A percentile compares a stretch with the other conserved stretches of the same genome.
These are phyloP conservation scores for Penicillium samsonianum DNA, from an alignment of 495 filamentous ascomycete genomes.

Conservation along the genomic window DNA sequence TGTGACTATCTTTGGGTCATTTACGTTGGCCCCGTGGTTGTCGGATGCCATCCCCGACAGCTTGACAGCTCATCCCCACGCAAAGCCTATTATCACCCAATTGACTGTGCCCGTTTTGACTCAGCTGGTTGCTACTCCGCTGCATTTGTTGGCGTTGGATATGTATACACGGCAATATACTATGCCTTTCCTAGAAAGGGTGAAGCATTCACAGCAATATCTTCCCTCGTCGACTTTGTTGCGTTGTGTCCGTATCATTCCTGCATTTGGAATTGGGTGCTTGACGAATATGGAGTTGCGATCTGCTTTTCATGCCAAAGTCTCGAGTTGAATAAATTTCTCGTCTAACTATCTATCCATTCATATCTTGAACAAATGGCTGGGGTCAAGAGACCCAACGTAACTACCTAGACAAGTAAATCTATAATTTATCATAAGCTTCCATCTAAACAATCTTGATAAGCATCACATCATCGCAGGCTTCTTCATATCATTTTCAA, in stretches of 20 bases:
- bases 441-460: neutral
- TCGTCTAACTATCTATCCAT: neutral
- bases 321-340: neutral
- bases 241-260: slow-evolving; percentile 37
- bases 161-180: slow-evolving; percentile 34
- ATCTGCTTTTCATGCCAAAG: slow-evolving; percentile 23
- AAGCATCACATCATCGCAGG: neutral
- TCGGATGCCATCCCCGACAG: slow-evolving; percentile 29
- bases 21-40: slow-evolving; percentile 33
- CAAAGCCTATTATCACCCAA: slow-evolving; percentile 36
- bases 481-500: neutral
- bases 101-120: slow-evolving; percentile 35
- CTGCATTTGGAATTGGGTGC: slow-evolving; percentile 41
- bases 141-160: slow-evolving; percentile 39
- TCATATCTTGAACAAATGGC: neutral
- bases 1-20: slow-evolving; percentile 42
- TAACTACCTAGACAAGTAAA: neutral
- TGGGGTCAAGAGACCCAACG: neutral
- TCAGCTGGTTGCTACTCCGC: slow-evolving; percentile 37
- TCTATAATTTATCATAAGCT: neutral
- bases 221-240: slow-evolving; percentile 31
- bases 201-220: slow-evolving; percentile 27
- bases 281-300: slow-evolving; percentile 35
- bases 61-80: slow-evolving; percentile 25
- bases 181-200: slow-evolving; percentile 24